These are phyloP conservation scores for Oemleria cerasiformis DNA, from an alignment of 306 rosid species.

Conservation along the genomic window DNA sequence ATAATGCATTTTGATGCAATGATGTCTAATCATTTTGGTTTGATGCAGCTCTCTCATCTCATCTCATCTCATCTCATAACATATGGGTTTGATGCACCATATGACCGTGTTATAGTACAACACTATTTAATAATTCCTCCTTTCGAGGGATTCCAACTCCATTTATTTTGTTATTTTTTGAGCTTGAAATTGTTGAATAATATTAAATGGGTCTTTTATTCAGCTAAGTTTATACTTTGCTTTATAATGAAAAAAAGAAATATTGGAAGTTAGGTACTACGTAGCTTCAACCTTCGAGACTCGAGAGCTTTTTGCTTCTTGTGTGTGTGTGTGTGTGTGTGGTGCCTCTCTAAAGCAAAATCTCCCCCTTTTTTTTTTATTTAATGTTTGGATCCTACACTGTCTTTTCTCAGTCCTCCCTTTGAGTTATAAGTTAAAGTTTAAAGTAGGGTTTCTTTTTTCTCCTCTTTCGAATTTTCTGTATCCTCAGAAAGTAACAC, in stretches of 20 bases:
- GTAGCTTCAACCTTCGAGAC: not conserved
- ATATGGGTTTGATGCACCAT: no score
- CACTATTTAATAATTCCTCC: no score
- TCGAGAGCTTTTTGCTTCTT: slow-evolving; percentile 10
- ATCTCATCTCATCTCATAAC: no score
- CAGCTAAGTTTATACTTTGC: no score
- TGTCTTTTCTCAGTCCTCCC: slow-evolving; percentile 2
- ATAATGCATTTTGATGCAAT: no score
- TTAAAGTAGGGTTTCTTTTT: not conserved
- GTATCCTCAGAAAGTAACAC: no score
- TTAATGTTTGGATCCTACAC: not conserved
- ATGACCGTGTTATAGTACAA: no score
- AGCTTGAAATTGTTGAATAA: not conserved
- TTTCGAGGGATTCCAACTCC: no score
- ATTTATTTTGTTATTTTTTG: no score
- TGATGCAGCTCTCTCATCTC: no score
- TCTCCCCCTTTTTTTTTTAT: no score
- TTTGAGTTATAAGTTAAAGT: not conserved
- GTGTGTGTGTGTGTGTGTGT: slow-evolving; percentile 11
- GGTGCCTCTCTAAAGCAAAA: not conserved
- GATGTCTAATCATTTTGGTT: not conserved
- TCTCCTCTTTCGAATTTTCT: no score
- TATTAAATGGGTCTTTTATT: not conserved
- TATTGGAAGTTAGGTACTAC: not conserved
- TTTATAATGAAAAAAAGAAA: not conserved